Evolutionary conservation across 306 rosid genomes (phyloP).

Genomic region (Glycyrrhiza uralensis): DNA sequence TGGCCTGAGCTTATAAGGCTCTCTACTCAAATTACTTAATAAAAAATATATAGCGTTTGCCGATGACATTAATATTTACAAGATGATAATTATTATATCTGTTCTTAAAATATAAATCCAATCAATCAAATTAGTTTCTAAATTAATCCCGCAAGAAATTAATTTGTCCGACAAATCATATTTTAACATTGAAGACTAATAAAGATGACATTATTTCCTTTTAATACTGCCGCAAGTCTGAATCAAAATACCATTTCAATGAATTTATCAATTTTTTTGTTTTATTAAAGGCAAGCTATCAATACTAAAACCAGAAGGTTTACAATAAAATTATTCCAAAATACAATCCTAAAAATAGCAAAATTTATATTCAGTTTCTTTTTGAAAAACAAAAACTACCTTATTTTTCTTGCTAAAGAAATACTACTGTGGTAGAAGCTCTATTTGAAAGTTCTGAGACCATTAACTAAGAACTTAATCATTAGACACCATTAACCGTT

Average conservation of each 20-base stretch:
- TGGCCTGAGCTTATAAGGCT: too few species aligned
- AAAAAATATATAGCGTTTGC: too few species aligned
- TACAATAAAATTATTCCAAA: not conserved
- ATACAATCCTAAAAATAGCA: not conserved
- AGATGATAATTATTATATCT: too few species aligned
- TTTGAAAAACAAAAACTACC: not conserved
- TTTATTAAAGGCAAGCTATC: not conserved
- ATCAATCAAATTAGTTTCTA: too few species aligned
- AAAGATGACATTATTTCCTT: too few species aligned
- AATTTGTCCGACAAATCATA: too few species aligned
- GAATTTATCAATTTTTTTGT: not conserved
- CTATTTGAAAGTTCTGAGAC: not conserved
- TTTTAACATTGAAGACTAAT: too few species aligned
- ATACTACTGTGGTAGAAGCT: not conserved
- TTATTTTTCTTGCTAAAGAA: not conserved
- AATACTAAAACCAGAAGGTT: not conserved
- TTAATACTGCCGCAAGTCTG: not conserved
- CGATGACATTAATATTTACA: too few species aligned
- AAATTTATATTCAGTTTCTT: not conserved
- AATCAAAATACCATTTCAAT: not conserved
- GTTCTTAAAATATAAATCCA: too few species aligned
- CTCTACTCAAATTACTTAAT: too few species aligned
- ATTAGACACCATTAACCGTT: slow-evolving; percentile 15
- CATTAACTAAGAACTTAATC: not conserved
- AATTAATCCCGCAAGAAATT: too few species aligned